Conservation (phyloP, 768 basidiomycete genomes). For the Tulasnella sp. region DNA sequence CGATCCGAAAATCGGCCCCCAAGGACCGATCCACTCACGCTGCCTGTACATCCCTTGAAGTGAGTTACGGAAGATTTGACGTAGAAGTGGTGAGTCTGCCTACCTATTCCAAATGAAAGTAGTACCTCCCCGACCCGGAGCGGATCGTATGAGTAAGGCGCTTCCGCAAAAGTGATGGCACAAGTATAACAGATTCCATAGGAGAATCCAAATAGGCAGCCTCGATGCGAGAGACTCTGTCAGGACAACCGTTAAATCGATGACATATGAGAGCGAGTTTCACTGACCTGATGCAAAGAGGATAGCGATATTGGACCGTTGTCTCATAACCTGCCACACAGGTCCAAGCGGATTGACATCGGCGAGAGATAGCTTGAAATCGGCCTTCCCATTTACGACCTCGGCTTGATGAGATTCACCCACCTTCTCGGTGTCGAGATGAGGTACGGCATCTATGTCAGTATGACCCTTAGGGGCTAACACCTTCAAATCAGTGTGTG, state of each 20-base stretch:
- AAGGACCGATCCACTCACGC: conserved; percentile 41
- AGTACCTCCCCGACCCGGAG: conserved; percentile 67
- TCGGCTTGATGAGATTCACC: neutral
- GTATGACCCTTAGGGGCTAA: neutral
- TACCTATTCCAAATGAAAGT: conserved; percentile 62
- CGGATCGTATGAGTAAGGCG: conserved; percentile 53
- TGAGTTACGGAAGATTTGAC: neutral
- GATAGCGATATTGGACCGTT: conserved; percentile 57
- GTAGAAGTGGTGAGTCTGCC: conserved; percentile 18
- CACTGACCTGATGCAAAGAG: conserved; percentile 54
- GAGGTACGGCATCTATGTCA: neutral
- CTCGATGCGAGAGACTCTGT: conserved; percentile 28
- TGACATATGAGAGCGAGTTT: no score
- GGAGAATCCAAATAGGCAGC: conserved; percentile 57
- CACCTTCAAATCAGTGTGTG: conserved; percentile 2
- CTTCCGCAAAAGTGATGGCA: conserved; percentile 50
- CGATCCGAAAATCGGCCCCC: conserved; percentile 53
- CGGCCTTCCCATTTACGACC: conserved; percentile 15
- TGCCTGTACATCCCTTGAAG: conserved; percentile 32
- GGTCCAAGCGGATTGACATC: conserved; percentile 72
- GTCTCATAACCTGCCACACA: conserved; percentile 44
- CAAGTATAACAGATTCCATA: conserved; percentile 68
- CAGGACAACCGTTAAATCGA: neutral
- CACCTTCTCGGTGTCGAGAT: neutral
- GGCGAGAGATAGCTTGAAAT: conserved; percentile 45